Base-by-base conservation (phyloP, 352 stramenopile species). In the Pythium brachiatum region DNA sequence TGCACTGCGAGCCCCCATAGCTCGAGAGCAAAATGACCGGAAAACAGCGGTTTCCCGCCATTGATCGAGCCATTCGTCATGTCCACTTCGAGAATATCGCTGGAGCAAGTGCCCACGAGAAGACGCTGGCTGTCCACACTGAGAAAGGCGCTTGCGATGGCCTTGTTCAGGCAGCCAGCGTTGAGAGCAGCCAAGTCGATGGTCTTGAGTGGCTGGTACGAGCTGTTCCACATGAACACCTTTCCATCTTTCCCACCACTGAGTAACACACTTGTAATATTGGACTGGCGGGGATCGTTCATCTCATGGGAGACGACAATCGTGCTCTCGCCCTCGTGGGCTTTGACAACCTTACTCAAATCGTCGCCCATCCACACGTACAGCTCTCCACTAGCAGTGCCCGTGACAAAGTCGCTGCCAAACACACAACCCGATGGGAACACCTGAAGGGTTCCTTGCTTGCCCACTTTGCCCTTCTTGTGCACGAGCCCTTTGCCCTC, bases 61-160 rank as follows among this genome's bases (percentile, higher is more conserved):
- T 81, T 53, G 20, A 88, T 63, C 20, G 69, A 62, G 0, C 69
- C 79, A 11, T 60, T 79, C 13, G 68, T 38, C 7, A 78, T 70
- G 23, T 88, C 73, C 1, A 89, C 57, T 59, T 90, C 90, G 31
- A 94, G 82, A 18, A 98, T 94, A 36, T 97, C 88, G 57, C 90
- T 96, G 18, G 81, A 93, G 46, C 68, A 77, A 15, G 91, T 97
- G 1, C 89, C 90, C 7, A 97, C 53, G n/a, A 97, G 68, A 12
- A 84, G 60, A 53, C 69, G 89, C 59, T 72, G 68, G 27, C 71
- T 68, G 21, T 73, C 85, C 25, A 25, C 58, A 43, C 62, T 83
- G 21, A 88, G 34, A 60, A 43, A 79, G 15, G 76, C 72, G 53
- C 74, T 90, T 38, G 74, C 73, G 15, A 90, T 72, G 9, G 61